Conservation (phyloP, 768 basidiomycete species). For the Pleurotus giganteus region DNA sequence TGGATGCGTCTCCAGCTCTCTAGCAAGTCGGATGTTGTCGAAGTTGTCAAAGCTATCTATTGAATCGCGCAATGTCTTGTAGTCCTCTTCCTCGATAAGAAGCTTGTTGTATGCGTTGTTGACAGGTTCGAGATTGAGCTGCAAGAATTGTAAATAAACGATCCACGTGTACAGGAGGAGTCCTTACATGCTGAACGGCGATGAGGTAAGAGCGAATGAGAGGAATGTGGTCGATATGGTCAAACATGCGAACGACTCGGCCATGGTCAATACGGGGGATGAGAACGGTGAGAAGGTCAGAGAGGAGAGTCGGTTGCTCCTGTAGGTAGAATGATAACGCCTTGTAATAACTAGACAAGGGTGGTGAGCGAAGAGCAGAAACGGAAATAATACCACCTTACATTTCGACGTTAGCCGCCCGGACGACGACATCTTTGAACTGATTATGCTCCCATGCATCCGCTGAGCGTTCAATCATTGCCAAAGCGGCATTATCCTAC, state of each 20-base stretch:
- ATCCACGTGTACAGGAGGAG: neutral
- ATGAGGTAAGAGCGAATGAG: conserved; percentile 96
- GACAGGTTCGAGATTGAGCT: conserved; percentile 95
- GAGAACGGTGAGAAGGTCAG: conserved; percentile 88
- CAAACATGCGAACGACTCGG: conserved; percentile 95
- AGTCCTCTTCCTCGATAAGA: conserved; percentile 99
- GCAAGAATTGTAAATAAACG: conserved; percentile 13
- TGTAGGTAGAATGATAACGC: conserved; percentile 91
- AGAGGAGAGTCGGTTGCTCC: conserved; percentile 90
- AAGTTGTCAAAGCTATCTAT: conserved; percentile 99
- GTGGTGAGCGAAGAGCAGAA: neutral
- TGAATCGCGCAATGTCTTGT: conserved; percentile 95
- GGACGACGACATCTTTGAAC: conserved; percentile 97
- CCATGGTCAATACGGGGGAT: conserved; percentile 94
- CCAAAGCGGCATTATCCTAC: conserved; percentile 93
- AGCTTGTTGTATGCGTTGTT: conserved; percentile 98
- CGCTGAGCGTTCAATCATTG: conserved; percentile 98
- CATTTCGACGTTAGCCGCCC: conserved; percentile 98
- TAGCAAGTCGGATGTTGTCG: conserved; percentile 85
- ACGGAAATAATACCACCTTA: conserved; percentile 29
- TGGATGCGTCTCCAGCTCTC: conserved; percentile 83
- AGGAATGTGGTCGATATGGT: conserved; percentile 92
- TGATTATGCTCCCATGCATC: conserved; percentile 99
- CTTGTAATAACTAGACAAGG: conserved; percentile 79
- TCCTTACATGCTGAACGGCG: conserved; percentile 86